phyloP scores from a whole-genome alignment of 441 rosid species.

The Bruguiera hainesii region DNA sequence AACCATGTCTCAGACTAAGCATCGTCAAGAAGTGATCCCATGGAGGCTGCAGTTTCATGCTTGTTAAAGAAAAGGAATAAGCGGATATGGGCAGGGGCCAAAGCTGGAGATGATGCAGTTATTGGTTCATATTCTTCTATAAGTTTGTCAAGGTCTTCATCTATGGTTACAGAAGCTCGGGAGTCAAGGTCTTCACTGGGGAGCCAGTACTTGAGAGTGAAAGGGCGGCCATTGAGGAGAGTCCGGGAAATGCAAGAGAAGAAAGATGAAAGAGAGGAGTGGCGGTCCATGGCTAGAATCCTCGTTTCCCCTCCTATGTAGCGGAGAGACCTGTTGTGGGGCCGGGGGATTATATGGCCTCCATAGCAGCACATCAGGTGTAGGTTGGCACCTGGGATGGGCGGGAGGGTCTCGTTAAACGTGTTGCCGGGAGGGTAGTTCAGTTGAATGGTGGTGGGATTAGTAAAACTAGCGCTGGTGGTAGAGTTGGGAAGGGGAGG shows the following conservation, averaged over 20 bases:
- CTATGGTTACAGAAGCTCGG: constrained; percentile 72
- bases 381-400: constrained; percentile 49
- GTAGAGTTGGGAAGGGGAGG: constrained; percentile 13
- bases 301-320: constrained; percentile 95
- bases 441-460: constrained; percentile 22
- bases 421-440: constrained; percentile 41
- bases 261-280: constrained; percentile 51
- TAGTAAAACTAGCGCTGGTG: constrained; percentile 1
- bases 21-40: constrained; percentile 66
- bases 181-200: constrained; percentile 92
- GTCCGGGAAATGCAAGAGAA: constrained; percentile 55
- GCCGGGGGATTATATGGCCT: constrained; percentile 92
- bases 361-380: constrained; percentile 97
- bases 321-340: constrained; percentile 84
- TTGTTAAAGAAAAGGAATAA: constrained; percentile 67
- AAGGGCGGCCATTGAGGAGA: constrained; percentile 58
- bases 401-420: constrained; percentile 49
- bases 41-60: constrained; percentile 68
- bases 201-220: constrained; percentile 77
- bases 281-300: constrained; percentile 68
- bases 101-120: constrained; percentile 31
- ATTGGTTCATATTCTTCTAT: constrained; percentile 83
- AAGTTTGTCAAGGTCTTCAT: constrained; percentile 92
- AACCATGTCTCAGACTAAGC: constrained; percentile 94
- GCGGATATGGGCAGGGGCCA: constrained; percentile 47